Evolutionary conservation across 2,329 filamentous ascomycete species (phyloP), one percentile per base, ranked within the genome.

Genomic region (Drechslerella dactyloides): DNA sequence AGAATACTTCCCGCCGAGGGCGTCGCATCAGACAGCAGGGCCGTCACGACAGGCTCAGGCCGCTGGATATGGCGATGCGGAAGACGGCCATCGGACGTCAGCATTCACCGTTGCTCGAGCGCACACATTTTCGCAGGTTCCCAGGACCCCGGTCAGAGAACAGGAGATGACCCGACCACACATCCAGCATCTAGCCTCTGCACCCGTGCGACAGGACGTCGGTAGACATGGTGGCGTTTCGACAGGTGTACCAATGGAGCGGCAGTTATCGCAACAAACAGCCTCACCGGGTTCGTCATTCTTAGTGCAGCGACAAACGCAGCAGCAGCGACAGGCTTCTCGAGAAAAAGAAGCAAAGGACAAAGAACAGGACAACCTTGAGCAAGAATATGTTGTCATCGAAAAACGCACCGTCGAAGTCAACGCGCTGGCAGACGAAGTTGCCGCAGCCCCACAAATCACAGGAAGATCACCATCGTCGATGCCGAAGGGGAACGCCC

Each of bases 381-480:
- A 96, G 78, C 87, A 93, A 74, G 94, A 97, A 75, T 99, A 97
- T 77, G 93, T 99, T 19, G 84, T 97, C 24, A 91, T 99, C 11
- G 94, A 99, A 81, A 96, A 97, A 82, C 88, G 89, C 74, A 90
- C 92, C 19, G 93, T 99, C 10, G 93, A 97, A 79, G 93, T 99
- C 56, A 97, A 99, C 79, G 94, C 94, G 1, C 89, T 99, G 77
- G 94, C 94, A 21, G 94, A 99, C 79, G 93, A 97, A 80, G 83
- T 99, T 78, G 93, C 91, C 50, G 90, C 92, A 58, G 93, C 90
- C 77, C 90, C 90, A 53, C 87, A 87, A 55, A 81, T 87, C 21
- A 84, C 85, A 74, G 80, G 80, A n/a, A 73, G 69, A 33, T 74
- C 74, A 3, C 73, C 75, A 46, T 59, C 70, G 13, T 72, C 75